Base-by-base conservation (phyloP, 2,329 filamentous ascomycete species). In the Harringtonia aguacate region DNA sequence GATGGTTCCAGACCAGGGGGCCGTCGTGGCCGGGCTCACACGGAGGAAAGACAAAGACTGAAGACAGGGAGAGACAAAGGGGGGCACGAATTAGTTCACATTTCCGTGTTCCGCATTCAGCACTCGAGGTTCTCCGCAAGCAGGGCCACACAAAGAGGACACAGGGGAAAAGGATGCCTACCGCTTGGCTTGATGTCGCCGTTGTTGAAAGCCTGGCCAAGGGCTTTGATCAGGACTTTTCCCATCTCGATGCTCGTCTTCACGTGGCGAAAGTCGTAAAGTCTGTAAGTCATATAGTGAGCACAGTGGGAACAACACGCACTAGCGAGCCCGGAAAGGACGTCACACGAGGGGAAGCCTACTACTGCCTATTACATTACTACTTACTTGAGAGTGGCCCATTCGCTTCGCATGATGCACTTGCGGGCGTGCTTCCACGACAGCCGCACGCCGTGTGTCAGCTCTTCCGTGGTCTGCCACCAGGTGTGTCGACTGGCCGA, bases 361-460 rank as follows among this genome's bases (percentile, higher is more conserved):
- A n/a, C n/a, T n/a, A n/a, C n/a, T n/a, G n/a, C n/a, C n/a, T n/a
- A n/a, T n/a, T n/a, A n/a, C n/a, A n/a, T n/a, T n/a, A n/a, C n/a
- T n/a, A n/a, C n/a, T n/a, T 44, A 50, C 45, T 47, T 41, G 20
- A 52, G 46, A 24, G 46, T 48, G 21, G 45, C 41, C 31, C 52
- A 46, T 41, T 57, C 51, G 20, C 50, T 52, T 22, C 55, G 45
- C 53, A 56, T 56, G 46, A 57, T 57, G 41, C 55, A 57, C 39
- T 52, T 55, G 18, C 53, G 46, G 10, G 55, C 46, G 37, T 57
- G 52, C 22, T 51, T 53, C 55, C 55, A 57, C 33, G 55, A 50
- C 30, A 43, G 43, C 6, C 41, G 21, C 17, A 43, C 2, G n/a
- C 41, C 41, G 33, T 31, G 27, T 34, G 37, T 34, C n/a, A 43